phyloP scores from a whole-genome alignment of 2,329 filamentous ascomycete genomes.

The Sporothrix sp. region DNA sequence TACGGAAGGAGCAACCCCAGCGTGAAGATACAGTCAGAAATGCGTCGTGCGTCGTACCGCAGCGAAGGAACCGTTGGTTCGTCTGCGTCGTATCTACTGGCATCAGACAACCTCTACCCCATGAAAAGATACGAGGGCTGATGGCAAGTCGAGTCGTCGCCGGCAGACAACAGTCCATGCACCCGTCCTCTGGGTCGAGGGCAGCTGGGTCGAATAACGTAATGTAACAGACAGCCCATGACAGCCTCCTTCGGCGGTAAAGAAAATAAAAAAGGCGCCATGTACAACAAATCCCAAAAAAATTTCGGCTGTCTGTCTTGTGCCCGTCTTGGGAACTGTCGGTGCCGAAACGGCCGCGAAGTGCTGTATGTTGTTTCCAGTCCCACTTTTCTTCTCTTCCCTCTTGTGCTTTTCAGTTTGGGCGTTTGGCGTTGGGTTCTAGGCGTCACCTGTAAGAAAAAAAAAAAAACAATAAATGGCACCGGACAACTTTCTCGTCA shows the following conservation, averaged over 20 bases:
- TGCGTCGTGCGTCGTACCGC: background rate
- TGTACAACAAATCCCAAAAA: background rate
- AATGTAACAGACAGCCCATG: too few species aligned
- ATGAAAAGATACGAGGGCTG: too few species aligned
- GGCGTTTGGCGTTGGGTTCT: too few species aligned
- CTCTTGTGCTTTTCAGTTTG: background rate
- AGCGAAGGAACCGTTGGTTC: too few species aligned
- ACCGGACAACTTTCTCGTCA: background rate
- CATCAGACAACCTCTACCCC: too few species aligned
- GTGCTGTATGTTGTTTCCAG: background rate
- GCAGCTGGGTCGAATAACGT: background rate
- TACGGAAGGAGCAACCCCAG: slow-evolving; percentile 2
- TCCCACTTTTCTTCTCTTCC: background rate
- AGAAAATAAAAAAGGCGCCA: background rate
- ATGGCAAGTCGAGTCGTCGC: too few species aligned
- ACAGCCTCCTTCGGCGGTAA: too few species aligned
- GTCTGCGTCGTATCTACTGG: too few species aligned
- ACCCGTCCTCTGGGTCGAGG: background rate
- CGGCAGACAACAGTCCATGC: background rate
- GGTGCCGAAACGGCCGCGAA: slow-evolving; percentile 6
- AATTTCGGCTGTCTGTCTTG: background rate
- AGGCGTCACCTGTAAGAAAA: too few species aligned
- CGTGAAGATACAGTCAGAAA: background rate
- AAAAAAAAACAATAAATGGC: background rate
- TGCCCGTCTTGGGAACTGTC: background rate